A percentile compares a stretch with the other conserved stretches of the same genome.
phyloP scores from a whole-genome alignment of 257 asterid genomes.

The Ilex aquifolium region DNA sequence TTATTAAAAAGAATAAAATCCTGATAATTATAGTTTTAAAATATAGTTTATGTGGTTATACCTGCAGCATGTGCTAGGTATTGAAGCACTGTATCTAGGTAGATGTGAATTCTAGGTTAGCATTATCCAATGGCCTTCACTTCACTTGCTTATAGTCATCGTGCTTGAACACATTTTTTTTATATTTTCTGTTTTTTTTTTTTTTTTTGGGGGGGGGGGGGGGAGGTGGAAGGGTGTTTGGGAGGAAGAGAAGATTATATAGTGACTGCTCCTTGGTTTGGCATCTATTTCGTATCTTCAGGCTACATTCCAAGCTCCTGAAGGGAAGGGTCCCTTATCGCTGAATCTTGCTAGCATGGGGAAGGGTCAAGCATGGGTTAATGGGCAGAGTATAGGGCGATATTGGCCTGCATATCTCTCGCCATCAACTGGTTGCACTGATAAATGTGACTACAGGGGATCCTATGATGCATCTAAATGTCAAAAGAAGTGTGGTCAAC shows the following conservation, averaged over 20 bases:
- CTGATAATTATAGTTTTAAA: too few relatives aligned
- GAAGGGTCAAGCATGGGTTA: constrained; percentile 76
- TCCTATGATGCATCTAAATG: constrained; percentile 56
- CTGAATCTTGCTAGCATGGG: constrained; percentile 70
- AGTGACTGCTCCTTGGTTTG: constrained; percentile 6
- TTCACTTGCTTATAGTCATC: too few relatives aligned
- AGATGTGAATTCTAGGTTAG: too few relatives aligned
- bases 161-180: neutral
- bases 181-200: too few relatives aligned
- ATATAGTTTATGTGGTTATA: too few relatives aligned
- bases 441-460: constrained; percentile 71
- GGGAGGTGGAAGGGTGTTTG: neutral
- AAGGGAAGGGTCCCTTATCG: constrained; percentile 52
- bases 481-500: constrained; percentile 66
- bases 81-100: too few relatives aligned
- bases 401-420: constrained; percentile 78
- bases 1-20: too few relatives aligned
- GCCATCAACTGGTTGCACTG: constrained; percentile 61
- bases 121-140: too few relatives aligned
- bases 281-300: constrained; percentile 18
- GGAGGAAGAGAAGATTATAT: neutral
- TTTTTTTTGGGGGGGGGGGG: too few relatives aligned
- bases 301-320: constrained; percentile 53
- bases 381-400: constrained; percentile 59
- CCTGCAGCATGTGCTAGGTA: too few relatives aligned